These are phyloP conservation scores for Taphrina communis DNA, from an alignment of 1,139 yeast genomes.

Conservation along the genomic window DNA sequence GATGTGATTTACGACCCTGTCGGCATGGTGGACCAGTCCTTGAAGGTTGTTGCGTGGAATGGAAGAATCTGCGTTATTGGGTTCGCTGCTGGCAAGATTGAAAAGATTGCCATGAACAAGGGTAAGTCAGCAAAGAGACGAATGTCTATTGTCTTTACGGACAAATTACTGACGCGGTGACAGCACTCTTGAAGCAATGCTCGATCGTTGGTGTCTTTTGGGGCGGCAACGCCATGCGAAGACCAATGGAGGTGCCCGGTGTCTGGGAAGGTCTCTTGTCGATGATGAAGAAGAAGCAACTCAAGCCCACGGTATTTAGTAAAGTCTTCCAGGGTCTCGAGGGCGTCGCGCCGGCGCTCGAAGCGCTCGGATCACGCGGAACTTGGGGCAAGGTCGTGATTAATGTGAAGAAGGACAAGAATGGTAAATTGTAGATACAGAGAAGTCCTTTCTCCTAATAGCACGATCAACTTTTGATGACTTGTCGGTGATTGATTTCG, in stretches of 20 bases:
- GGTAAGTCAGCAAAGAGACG: neutral
- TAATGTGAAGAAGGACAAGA: slow-evolving; percentile 38
- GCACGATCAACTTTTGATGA: neutral
- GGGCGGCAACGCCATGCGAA: slow-evolving; percentile 43
- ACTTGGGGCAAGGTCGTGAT: slow-evolving; percentile 45
- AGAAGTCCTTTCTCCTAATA: too few species aligned
- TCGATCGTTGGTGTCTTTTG: slow-evolving; percentile 44
- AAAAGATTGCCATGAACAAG: slow-evolving; percentile 42
- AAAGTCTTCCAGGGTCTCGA: slow-evolving; percentile 43
- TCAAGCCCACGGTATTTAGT: slow-evolving; percentile 39
- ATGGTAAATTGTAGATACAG: slow-evolving; percentile 16
- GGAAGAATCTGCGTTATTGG: slow-evolving; percentile 44
- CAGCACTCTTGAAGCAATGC: slow-evolving; percentile 42
- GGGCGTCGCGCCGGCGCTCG: slow-evolving; percentile 42
- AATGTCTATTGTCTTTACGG: too few species aligned
- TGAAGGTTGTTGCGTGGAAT: slow-evolving; percentile 44
- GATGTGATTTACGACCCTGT: slow-evolving; percentile 45
- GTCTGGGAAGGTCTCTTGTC: slow-evolving; percentile 42
- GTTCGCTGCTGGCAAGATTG: slow-evolving; percentile 44
- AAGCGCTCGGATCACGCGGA: slow-evolving; percentile 41
- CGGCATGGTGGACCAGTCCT: slow-evolving; percentile 43
- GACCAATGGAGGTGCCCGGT: slow-evolving; percentile 39
- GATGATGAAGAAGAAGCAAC: slow-evolving; percentile 38
- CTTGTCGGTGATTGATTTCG: neutral
- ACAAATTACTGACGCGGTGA: neutral